Conservation (phyloP, 2,329 filamentous ascomycete species). For the Pseudogymnoascus sp. region DNA sequence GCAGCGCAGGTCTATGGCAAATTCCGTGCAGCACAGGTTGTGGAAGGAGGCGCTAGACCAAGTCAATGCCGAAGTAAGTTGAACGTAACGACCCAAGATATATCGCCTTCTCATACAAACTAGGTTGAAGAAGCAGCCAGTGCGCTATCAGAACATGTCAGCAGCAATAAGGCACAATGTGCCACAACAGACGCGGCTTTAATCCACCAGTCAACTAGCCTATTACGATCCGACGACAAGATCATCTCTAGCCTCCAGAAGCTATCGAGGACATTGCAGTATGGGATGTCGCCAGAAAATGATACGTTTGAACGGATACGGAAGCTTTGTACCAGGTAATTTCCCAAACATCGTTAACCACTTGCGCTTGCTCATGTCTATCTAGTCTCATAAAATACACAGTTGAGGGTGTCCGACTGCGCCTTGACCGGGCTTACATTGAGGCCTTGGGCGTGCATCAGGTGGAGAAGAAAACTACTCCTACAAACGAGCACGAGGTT, state of each 20-base stretch:
- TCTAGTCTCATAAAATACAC: conserved; percentile 49
- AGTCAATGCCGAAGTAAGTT: conserved; percentile 36
- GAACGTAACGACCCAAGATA: not conserved
- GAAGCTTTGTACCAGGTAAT: conserved; percentile 48
- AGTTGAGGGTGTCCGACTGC: conserved; percentile 48
- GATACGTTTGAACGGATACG: conserved; percentile 50
- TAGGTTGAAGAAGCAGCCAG: conserved; percentile 45
- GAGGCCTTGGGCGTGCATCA: conserved; percentile 32
- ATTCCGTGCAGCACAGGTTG: conserved; percentile 32
- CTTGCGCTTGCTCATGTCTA: not conserved
- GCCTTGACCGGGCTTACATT: conserved; percentile 49
- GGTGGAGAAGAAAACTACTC: not conserved
- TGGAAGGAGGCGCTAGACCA: conserved; percentile 36
- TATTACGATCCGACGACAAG: conserved; percentile 57
- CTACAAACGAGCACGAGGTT: conserved; percentile 34
- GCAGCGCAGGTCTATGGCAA: conserved; percentile 31
- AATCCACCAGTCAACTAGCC: conserved; percentile 41
- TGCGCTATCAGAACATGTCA: conserved; percentile 38
- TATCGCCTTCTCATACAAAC: conserved; percentile 3
- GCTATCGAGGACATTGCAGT: conserved; percentile 53
- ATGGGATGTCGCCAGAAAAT: conserved; percentile 44
- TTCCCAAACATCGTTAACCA: not conserved
- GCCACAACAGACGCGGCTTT: conserved; percentile 39
- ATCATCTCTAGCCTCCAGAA: conserved; percentile 60
- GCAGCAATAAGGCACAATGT: conserved; percentile 45